Evolutionary conservation across 176 grass and related monocot genomes (phyloP).

Genomic region (Avena sativa): DNA sequence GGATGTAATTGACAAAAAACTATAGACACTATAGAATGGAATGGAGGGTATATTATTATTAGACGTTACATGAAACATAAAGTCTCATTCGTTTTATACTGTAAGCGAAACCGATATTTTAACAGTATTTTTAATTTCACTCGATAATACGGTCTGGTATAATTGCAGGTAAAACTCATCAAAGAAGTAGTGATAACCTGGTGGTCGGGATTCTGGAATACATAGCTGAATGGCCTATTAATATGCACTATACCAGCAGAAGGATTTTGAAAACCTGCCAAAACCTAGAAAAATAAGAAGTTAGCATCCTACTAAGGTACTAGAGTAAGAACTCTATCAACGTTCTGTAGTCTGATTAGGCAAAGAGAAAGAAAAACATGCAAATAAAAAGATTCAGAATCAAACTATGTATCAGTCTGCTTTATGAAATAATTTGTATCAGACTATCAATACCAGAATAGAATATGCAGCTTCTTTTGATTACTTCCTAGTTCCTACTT

Average conservation of each 20-base stretch:
- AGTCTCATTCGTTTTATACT: not conserved
- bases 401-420: not conserved
- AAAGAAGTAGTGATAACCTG: conserved; percentile 60
- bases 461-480: not conserved
- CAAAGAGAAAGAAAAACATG: not conserved
- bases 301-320: conserved; percentile 33
- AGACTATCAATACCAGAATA: not conserved
- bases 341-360: not conserved
- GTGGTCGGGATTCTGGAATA: conserved; percentile 98
- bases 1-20: too few relatives aligned
- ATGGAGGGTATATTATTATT: not conserved
- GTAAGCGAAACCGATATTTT: not conserved
- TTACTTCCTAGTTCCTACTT: not conserved
- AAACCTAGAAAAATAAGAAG: conserved; percentile 54
- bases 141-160: not conserved
- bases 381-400: not conserved
- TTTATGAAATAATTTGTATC: not conserved
- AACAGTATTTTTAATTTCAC: not conserved
- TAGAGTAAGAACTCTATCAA: not conserved
- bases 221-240: conserved; percentile 81
- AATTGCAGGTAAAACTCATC: conserved; percentile 4
- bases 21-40: too few relatives aligned
- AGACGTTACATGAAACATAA: not conserved
- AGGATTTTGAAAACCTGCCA: conserved; percentile 79
- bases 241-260: conserved; percentile 60